phyloP scores from a whole-genome alignment of 2,329 filamentous ascomycete genomes.

The Arachnopeziza araneosa region DNA sequence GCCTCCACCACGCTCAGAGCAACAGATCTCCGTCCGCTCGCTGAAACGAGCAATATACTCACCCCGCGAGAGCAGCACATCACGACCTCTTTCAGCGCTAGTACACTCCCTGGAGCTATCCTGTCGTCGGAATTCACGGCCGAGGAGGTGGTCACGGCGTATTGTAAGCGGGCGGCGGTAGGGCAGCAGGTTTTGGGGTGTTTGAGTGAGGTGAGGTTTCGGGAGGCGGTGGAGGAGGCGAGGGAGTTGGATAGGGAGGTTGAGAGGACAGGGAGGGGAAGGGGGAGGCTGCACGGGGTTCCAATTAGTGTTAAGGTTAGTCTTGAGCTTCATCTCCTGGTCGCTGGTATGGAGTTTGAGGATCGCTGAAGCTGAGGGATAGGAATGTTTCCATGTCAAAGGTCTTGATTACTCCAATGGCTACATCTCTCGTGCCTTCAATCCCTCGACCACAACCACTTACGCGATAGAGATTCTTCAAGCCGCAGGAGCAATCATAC shows the following conservation, averaged over 20 bases:
- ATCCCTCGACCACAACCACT: conserved; percentile 48
- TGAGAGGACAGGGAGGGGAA: conserved; percentile 21
- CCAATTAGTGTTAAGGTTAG: conserved; percentile 8
- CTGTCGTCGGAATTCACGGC: conserved; percentile 9
- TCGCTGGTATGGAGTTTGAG: background rate
- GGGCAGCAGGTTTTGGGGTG: conserved; percentile 40
- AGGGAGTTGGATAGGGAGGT: conserved; percentile 39
- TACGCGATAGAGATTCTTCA: conserved; percentile 60
- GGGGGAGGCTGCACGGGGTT: background rate
- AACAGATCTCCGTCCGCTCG: background rate
- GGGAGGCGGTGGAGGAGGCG: conserved; percentile 29
- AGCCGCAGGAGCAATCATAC: conserved; percentile 74
- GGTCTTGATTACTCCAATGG: conserved; percentile 80
- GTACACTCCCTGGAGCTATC: conserved; percentile 9
- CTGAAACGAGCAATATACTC: background rate
- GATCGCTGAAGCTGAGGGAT: background rate
- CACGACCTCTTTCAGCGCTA: conserved; percentile 14
- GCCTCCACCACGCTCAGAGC: too few species aligned
- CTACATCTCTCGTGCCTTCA: conserved; percentile 64
- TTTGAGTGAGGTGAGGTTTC: conserved; percentile 42
- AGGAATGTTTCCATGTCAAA: conserved; percentile 70
- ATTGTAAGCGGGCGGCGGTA: conserved; percentile 42
- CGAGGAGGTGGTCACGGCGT: conserved; percentile 36
- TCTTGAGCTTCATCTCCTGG: conserved; percentile 12
- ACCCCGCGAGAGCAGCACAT: background rate